Evolutionary conservation across 768 basidiomycete species (phyloP), one percentile per base, ranked within the genome.

Genomic region (Amylocystis lapponica): DNA sequence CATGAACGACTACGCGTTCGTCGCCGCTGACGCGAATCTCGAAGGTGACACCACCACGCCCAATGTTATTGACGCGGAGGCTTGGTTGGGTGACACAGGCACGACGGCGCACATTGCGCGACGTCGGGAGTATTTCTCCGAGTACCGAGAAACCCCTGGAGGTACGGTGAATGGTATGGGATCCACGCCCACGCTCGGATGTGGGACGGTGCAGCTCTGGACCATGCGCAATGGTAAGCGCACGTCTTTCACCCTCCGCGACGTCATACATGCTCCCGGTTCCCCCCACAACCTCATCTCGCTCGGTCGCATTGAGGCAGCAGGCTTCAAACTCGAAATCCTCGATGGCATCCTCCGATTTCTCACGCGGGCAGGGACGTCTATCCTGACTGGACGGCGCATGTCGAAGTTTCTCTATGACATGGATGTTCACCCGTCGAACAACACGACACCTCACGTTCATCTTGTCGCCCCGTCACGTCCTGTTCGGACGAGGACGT

Each of bases 61-160:
- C n/a, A 21, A 43, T 3, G 37, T 29, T 8, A 13, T 39, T 13
- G 21, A 17, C 12, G 36, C 21, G 2, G 34, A 48, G 13, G 44
- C 25, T 16, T 55, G 51, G 54, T 27, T 52, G 12, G 50, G 43
- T 2, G 54, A 56, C 30, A 39, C 49, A 13, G 49, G 39, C 2
- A 33, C 49, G 9, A 41, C 46, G 31, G 26, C 14, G 34, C 22
- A 27, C 39, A 5, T 56, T 14, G 27, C 21, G 16, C 36, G 31
- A 10, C 21, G 40, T 21, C 37, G 20, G 6, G 36, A 39, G 14
- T 1, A 33, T 3, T 48, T 56, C 45, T 3, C 32, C n/a, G 22
- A 33, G 3, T 52, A 46, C 27, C 34, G 27, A 27, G 23, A n/a
- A 10, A 43, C 40, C 2, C 37, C 46, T 11, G 49, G 49, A 5